Evolutionary conservation across 2,329 filamentous ascomycete genomes (phyloP).

Genomic region (Diplodia sapinea): DNA sequence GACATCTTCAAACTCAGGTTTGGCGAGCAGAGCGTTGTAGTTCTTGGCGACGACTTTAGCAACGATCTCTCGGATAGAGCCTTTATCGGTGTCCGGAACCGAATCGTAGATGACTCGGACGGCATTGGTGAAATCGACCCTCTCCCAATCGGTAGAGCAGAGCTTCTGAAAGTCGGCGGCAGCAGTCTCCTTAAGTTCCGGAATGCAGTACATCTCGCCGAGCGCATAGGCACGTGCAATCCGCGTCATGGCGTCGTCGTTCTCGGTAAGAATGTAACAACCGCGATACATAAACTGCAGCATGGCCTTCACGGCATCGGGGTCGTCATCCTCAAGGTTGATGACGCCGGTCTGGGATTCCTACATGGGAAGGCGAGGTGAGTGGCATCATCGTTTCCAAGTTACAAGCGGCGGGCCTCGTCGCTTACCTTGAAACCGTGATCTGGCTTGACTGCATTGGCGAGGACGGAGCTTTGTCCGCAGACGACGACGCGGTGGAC

Average conservation of each 20-base stretch:
- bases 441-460: background rate
- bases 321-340: constrained; percentile 68
- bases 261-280: constrained; percentile 64
- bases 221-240: background rate
- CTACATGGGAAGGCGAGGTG: background rate
- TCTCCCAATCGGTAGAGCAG: background rate
- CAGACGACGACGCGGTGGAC: background rate
- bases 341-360: constrained; percentile 50
- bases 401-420: too few relatives aligned
- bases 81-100: background rate
- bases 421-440: background rate
- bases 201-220: background rate
- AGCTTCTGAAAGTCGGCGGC: background rate
- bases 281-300: constrained; percentile 83
- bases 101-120: background rate
- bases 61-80: background rate
- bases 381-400: too few relatives aligned
- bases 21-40: background rate
- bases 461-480: background rate
- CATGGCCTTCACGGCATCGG: constrained; percentile 77
- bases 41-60: background rate
- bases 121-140: background rate
- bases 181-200: background rate
- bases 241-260: background rate
- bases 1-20: background rate